phyloP scores from a whole-genome alignment of 208 protist species.

The Leishmania mexicana region DNA sequence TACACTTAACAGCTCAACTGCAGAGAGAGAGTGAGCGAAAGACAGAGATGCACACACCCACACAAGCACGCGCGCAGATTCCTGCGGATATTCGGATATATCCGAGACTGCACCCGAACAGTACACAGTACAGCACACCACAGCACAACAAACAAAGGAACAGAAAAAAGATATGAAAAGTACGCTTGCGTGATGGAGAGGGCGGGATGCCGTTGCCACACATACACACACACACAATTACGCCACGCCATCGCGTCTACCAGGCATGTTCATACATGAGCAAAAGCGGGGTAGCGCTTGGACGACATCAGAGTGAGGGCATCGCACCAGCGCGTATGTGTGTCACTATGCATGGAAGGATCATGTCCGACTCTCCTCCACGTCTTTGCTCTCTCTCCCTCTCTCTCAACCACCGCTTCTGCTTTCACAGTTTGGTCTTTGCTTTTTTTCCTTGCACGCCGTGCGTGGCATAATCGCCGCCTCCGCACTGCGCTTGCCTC shows the following conservation, averaged over 20 bases:
- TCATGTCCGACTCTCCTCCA: neutral
- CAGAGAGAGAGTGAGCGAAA: neutral
- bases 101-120: neutral
- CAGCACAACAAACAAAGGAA: neutral
- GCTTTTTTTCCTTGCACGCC: neutral
- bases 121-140: neutral
- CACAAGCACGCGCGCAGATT: neutral
- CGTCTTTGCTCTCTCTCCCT: neutral
- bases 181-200: neutral
- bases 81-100: neutral
- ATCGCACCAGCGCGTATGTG: neutral
- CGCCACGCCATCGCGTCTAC: neutral
- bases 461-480: neutral
- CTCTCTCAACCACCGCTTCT: neutral
- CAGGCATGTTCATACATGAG: neutral
- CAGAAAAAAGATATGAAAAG: neutral
- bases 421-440: neutral
- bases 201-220: neutral
- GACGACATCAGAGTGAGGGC: neutral
- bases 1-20: constrained; percentile 1
- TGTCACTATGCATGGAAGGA: neutral
- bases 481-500: neutral
- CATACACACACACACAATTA: neutral
- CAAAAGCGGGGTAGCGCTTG: neutral
- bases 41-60: neutral